Evolutionary conservation across 306 rosid species (phyloP).

Genomic region (Vigna hirtella): DNA sequence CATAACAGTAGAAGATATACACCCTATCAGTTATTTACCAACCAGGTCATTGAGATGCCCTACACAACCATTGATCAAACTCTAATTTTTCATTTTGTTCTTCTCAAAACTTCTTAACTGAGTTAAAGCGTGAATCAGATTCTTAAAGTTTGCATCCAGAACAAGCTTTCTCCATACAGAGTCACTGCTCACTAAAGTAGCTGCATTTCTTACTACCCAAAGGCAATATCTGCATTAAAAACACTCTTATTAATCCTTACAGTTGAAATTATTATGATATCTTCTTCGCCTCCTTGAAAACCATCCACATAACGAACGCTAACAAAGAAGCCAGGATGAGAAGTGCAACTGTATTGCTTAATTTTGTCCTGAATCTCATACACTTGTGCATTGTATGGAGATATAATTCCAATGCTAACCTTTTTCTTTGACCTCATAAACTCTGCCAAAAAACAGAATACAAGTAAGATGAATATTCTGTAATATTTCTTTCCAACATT

Average conservation of each 20-base stretch:
- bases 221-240: conserved; percentile 6
- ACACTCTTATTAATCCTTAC: neutral
- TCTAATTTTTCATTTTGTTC: too few species aligned
- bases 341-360: neutral
- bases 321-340: neutral
- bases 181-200: conserved; percentile 45
- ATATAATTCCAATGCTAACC: neutral
- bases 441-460: neutral
- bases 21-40: too few species aligned
- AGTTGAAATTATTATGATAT: neutral
- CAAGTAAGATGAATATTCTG: too few species aligned
- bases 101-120: too few species aligned
- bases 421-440: neutral
- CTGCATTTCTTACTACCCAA: neutral
- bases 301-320: conserved; percentile 3
- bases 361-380: conserved; percentile 3
- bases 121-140: too few species aligned
- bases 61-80: too few species aligned
- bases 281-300: neutral
- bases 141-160: conserved; percentile 44
- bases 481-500: too few species aligned
- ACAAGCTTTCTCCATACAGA: conserved; percentile 56
- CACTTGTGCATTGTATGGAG: conserved; percentile 11
- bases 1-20: too few species aligned
- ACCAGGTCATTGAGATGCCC: too few species aligned